Evolutionary conservation across 164 flowering plant species (phyloP).

Genomic region (Sextonia rubra): DNA sequence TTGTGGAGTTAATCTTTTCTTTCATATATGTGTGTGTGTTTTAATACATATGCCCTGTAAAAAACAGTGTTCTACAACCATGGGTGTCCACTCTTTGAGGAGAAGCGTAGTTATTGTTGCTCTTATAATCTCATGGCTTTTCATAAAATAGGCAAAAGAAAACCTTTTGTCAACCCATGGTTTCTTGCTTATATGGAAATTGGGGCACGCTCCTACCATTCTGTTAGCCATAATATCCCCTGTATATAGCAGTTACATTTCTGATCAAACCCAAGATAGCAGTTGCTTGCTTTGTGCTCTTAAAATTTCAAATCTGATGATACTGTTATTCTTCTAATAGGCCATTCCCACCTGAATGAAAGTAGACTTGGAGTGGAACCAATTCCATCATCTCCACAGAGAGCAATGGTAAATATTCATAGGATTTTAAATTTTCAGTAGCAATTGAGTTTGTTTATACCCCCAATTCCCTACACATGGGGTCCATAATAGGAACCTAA

Average conservation of each 20-base stretch:
- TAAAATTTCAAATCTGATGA: neutral
- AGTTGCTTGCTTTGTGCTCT: neutral
- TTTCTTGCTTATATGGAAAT: neutral
- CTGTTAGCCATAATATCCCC: neutral
- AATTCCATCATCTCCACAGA: constrained; percentile 23
- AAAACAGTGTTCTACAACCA: too few species aligned
- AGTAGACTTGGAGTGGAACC: constrained; percentile 33
- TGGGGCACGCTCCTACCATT: neutral
- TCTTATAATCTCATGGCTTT: too few species aligned
- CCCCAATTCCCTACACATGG: neutral
- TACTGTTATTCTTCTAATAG: constrained; percentile 21
- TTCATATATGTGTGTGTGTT: too few species aligned
- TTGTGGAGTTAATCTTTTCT: too few species aligned
- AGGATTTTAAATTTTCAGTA: neutral
- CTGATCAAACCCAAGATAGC: neutral
- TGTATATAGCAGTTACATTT: neutral
- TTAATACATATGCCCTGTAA: too few species aligned
- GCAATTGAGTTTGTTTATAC: neutral
- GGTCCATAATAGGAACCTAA: neutral
- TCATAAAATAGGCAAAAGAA: neutral
- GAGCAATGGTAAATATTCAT: constrained; percentile 27
- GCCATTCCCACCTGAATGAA: constrained; percentile 34
- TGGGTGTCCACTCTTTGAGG: neutral
- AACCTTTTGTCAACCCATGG: neutral
- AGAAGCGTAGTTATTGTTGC: neutral